A percentile compares a stretch with the other conserved stretches of the same genome.
These are phyloP conservation scores for Pontederia crassipes DNA, from an alignment of 176 grass and related monocot genomes.

Conservation along the genomic window DNA sequence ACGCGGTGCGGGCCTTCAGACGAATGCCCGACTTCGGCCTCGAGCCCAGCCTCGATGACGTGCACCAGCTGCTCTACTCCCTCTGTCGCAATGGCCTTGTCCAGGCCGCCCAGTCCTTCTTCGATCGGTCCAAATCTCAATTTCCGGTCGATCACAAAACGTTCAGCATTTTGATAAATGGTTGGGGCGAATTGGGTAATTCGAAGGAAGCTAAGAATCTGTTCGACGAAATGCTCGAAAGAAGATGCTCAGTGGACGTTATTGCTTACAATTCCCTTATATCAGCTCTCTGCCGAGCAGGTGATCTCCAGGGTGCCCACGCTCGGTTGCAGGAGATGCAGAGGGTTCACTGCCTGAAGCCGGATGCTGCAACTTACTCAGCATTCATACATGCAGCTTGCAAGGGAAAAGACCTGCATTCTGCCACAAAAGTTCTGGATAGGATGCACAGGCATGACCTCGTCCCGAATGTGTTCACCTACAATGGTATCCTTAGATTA, in stretches of 20 bases:
- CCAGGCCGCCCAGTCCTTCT: conserved; percentile 50
- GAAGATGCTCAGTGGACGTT: conserved; percentile 28
- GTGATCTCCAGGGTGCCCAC: conserved; percentile 33
- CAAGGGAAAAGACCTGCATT: conserved; percentile 40
- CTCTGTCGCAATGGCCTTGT: conserved; percentile 62
- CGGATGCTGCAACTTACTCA: conserved; percentile 56
- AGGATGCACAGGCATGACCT: conserved; percentile 42
- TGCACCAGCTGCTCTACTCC: conserved; percentile 51
- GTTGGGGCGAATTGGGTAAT: conserved; percentile 41
- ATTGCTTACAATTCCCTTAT: conserved; percentile 51
- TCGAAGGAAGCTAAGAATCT: conserved; percentile 28
- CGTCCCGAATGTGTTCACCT: conserved; percentile 68
- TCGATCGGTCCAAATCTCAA: conserved; percentile 18
- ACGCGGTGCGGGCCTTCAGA: conserved; percentile 43
- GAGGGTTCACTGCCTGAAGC: conserved; percentile 30
- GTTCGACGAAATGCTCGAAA: conserved; percentile 64
- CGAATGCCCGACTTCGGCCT: conserved; percentile 54
- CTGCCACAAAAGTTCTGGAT: conserved; percentile 51
- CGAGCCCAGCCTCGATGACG: conserved; percentile 27
- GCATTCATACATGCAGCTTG: conserved; percentile 50
- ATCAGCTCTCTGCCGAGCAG: conserved; percentile 41
- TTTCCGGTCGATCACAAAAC: conserved; percentile 43
- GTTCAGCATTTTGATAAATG: conserved; percentile 71
- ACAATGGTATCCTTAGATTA: conserved; percentile 58
- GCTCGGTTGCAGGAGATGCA: conserved; percentile 51